Conservation (phyloP, 345 rosid genomes). For the Gossypium herbaceum region DNA sequence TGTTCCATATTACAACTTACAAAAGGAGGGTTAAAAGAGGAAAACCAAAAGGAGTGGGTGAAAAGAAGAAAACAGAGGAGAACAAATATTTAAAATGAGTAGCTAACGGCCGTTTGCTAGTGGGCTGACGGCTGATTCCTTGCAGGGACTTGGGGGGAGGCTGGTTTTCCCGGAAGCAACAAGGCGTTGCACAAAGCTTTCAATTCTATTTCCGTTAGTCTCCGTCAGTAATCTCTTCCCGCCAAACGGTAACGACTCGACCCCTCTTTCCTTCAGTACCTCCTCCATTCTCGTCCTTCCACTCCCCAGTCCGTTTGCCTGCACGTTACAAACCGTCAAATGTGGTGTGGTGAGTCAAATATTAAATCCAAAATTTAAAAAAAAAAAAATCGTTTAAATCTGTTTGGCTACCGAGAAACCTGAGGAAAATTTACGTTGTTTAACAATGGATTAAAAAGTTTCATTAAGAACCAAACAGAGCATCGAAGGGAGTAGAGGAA, state of each 20-base stretch:
- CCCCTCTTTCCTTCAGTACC: neutral
- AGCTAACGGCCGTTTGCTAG: slow-evolving; percentile 64
- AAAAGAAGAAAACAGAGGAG: neutral
- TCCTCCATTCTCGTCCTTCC: slow-evolving; percentile 2
- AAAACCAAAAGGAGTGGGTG: neutral
- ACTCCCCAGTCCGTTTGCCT: neutral
- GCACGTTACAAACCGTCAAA: neutral
- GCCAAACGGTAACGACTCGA: slow-evolving; percentile 4
- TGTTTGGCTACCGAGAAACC: neutral
- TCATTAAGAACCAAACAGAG: neutral
- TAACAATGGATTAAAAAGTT: too few relatives aligned
- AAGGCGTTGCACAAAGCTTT: neutral
- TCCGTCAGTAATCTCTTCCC: slow-evolving; percentile 2
- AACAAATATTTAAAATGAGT: neutral
- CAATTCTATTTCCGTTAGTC: slow-evolving; percentile 1
- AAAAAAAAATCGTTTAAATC: neutral
- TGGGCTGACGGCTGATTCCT: slow-evolving; percentile 38
- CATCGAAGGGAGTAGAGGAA: neutral
- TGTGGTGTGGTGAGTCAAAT: neutral
- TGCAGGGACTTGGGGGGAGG: slow-evolving; percentile 1
- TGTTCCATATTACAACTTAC: neutral
- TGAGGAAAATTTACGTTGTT: neutral
- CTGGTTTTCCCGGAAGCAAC: neutral
- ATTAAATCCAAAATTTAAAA: neutral
- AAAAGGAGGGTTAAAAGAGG: neutral